Evolutionary conservation across 306 rosid genomes (phyloP), one percentile per base, ranked within the genome.

Genomic region (Senna tora): DNA sequence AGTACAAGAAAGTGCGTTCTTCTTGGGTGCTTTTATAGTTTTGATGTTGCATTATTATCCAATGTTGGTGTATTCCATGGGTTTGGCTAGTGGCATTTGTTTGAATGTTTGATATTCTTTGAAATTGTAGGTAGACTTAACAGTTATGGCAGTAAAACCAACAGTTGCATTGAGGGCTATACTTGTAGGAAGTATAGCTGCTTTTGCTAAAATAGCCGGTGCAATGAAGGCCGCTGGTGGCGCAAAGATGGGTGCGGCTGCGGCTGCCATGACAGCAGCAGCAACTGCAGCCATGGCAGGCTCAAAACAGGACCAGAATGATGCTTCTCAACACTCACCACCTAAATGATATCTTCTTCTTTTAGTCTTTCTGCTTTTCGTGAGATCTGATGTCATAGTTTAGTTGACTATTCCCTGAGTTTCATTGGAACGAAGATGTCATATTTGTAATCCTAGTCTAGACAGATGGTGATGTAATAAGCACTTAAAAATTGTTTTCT

Each of bases 161-260:
- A 86, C 91, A 7, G 89, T 88, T 65, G 91, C 91, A 5, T 65
- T 86, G 50, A 83, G 94, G 65, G 94, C 91, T 36, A 66, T 80
- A 16, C 86, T 88, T 33, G 94, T 88, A 17, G 91, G 94, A 73
- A 89, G 94, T 52, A 34, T 88, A 45, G 91, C 94, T 2, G 94
- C 87, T 21, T 86, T 88, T 75, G 94, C 94, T 2, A 86, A 88
- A 62, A 16, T 88, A 63, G 91, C 83, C 3, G 80, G 78, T 32
- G 87, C 15, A 2, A 67, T 84, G 87, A 86, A 88, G 77, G 94
- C 94, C 28, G 94, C 94, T 0, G 91, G 89, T 54, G 84, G 67
- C 17, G 67, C 9, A 36, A 61, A 61, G 67, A 61, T 86, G 7
- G 94, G 94, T 46, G 86, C 78, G 0, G 94, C 91, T 1, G 87